These are phyloP conservation scores for Leishmania guyanensis DNA, from an alignment of 208 protist genomes.

Conservation along the genomic window DNA sequence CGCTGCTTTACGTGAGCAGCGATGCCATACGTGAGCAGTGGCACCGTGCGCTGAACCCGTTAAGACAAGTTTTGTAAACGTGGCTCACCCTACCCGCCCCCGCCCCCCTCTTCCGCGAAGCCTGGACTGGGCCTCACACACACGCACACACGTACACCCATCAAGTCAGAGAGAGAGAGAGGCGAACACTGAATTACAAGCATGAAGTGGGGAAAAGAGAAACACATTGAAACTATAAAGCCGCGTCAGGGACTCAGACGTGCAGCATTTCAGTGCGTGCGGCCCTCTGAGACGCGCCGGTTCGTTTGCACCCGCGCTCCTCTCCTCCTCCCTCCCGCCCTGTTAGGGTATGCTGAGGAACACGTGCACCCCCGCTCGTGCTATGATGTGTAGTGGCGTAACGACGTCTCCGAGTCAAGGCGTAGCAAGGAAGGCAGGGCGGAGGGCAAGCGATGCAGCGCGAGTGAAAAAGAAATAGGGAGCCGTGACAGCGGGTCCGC, in stretches of 20 bases:
- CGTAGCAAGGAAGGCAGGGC: neutral
- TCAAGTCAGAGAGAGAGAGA: neutral
- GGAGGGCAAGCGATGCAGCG: neutral
- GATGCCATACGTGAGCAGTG: neutral
- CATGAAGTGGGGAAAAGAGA: neutral
- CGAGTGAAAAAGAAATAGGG: neutral
- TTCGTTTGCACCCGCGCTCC: too few species aligned
- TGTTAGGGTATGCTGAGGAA: neutral
- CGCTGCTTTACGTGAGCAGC: constrained; percentile 10
- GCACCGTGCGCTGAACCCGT: neutral
- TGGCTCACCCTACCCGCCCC: neutral
- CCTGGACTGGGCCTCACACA: neutral
- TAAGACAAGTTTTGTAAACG: neutral
- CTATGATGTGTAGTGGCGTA: neutral
- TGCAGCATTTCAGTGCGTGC: too few species aligned
- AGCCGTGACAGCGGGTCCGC: neutral
- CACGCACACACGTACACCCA: neutral
- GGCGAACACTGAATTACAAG: neutral
- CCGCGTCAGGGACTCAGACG: too few species aligned
- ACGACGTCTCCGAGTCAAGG: neutral
- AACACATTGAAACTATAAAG: too few species aligned
- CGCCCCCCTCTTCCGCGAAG: neutral
- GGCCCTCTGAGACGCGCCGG: too few species aligned
- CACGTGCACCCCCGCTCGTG: neutral
- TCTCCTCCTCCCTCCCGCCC: neutral